Evolutionary conservation across 202 grass and related monocot genomes (phyloP).

Genomic region (Saccharum hybrid): DNA sequence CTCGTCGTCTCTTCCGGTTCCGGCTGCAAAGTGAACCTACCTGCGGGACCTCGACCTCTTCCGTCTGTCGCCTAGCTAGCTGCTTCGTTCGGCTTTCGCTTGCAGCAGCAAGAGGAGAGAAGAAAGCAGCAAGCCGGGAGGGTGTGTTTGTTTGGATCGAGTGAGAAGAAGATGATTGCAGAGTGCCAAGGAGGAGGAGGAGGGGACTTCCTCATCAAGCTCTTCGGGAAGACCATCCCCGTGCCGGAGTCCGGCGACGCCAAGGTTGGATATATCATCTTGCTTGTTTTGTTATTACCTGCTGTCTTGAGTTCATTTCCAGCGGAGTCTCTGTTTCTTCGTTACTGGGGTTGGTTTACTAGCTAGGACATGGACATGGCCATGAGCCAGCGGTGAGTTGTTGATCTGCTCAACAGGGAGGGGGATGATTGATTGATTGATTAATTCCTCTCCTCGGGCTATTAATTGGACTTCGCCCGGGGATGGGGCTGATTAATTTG

Average conservation of each 20-base stretch:
- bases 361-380: background rate
- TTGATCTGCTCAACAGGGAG: no score
- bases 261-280: constrained; percentile 48
- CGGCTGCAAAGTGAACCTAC: background rate
- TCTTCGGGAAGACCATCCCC: constrained; percentile 87
- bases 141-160: no score
- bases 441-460: background rate
- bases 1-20: background rate
- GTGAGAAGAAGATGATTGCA: constrained; percentile 16
- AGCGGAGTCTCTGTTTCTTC: background rate
- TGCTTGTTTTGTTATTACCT: background rate
- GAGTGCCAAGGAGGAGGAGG: constrained; percentile 28
- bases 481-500: background rate
- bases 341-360: background rate
- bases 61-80: background rate
- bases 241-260: constrained; percentile 42
- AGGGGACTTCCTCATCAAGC: constrained; percentile 64
- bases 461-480: background rate
- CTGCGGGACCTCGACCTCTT: background rate
- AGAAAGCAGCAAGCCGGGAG: no score
- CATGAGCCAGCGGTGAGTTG: background rate
- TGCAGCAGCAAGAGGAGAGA: background rate
- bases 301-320: background rate
- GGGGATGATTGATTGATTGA: no score
- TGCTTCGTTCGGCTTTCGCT: background rate